These are phyloP conservation scores for Apium graveolens DNA, from an alignment of 129 eudicot genomes.

Conservation along the genomic window DNA sequence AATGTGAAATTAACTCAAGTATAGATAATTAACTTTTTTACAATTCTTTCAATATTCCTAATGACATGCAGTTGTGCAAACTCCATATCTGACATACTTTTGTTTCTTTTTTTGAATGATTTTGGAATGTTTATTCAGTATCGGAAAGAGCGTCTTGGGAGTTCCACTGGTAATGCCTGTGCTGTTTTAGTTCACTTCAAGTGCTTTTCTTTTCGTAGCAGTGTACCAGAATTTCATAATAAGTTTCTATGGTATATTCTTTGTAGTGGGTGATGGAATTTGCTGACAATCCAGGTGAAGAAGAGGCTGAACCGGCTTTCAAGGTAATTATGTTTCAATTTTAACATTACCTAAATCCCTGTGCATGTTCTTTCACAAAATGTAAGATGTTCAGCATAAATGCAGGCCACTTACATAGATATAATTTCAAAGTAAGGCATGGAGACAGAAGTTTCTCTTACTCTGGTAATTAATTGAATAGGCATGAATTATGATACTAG, in stretches of 20 bases:
- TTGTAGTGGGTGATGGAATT: constrained; percentile 86
- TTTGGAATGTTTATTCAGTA: constrained; percentile 43
- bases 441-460: neutral
- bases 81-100: constrained; percentile 33
- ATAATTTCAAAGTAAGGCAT: neutral
- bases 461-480: neutral
- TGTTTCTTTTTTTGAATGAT: constrained; percentile 59
- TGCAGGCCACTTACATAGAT: neutral
- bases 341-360: neutral
- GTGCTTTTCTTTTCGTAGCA: neutral
- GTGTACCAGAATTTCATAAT: neutral
- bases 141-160: constrained; percentile 85
- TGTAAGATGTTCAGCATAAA: neutral
- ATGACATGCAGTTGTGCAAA: neutral
- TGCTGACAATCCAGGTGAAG: constrained; percentile 69
- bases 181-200: constrained; percentile 12
- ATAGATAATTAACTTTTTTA: neutral
- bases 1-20: neutral
- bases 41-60: constrained; percentile 3
- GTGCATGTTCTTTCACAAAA: neutral
- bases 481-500: neutral
- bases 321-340: constrained; percentile 43
- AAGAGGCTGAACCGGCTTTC: constrained; percentile 95
- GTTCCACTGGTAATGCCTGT: constrained; percentile 66
- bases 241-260: constrained; percentile 6